These are phyloP conservation scores for Dentipellis fragilis DNA, from an alignment of 768 basidiomycete species.

Conservation along the genomic window DNA sequence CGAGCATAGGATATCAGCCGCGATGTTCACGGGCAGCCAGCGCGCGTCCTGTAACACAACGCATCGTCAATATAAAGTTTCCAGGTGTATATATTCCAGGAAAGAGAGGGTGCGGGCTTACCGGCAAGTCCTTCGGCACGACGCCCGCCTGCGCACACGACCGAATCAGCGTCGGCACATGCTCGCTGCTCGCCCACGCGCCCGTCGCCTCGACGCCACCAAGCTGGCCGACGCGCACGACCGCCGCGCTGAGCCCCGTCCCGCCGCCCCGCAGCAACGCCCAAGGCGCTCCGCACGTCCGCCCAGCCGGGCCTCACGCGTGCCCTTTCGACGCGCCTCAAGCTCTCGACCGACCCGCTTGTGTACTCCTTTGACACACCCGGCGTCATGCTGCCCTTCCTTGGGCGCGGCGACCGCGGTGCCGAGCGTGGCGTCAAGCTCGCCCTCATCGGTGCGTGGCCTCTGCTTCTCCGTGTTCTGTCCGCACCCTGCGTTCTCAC, in stretches of 20 bases:
- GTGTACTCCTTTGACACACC: slow-evolving; percentile 95
- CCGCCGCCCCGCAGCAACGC: slow-evolving; percentile 38
- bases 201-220: not conserved
- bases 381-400: slow-evolving; percentile 93
- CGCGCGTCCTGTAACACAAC: not conserved
- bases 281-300: slow-evolving; percentile 86
- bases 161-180: not conserved
- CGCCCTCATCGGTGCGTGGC: slow-evolving; percentile 76
- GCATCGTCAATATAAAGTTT: not conserved
- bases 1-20: slow-evolving; percentile 15
- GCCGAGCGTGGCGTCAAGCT: slow-evolving; percentile 90
- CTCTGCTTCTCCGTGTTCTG: not conserved
- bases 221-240: not conserved
- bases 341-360: slow-evolving; percentile 67
- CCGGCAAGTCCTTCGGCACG: not conserved
- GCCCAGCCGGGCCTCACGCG: slow-evolving; percentile 88
- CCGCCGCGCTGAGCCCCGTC: not conserved
- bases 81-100: too few species aligned
- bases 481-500: not conserved
- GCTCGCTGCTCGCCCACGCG: slow-evolving; percentile 1
- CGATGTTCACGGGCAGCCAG: slow-evolving; percentile 17
- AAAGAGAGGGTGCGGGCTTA: not conserved
- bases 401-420: slow-evolving; percentile 77
- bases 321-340: slow-evolving; percentile 79
- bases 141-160: not conserved